Evolutionary conservation across 306 rosid genomes (phyloP).

Genomic region (Citrullus colocynthis): DNA sequence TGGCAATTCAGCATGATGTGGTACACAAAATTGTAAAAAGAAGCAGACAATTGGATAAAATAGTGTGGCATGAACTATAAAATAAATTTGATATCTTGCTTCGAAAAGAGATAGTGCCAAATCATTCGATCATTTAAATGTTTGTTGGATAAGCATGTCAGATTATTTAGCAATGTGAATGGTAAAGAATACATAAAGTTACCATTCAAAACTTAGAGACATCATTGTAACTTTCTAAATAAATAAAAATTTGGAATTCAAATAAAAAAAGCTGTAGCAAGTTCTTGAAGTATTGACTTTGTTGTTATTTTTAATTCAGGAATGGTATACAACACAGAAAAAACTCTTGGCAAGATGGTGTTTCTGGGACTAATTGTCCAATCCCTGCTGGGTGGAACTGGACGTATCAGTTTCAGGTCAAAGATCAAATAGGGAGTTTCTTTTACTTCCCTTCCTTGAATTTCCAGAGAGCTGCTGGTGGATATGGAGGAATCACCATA

Average conservation of each 20-base stretch:
- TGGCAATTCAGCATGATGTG: background rate
- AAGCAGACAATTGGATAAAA: background rate
- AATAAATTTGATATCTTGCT: background rate
- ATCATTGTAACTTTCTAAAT: background rate
- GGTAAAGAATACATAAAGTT: background rate
- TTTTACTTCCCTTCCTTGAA: conserved; percentile 79
- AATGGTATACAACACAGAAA: conserved; percentile 74
- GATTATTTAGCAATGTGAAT: background rate
- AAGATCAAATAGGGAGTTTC: conserved; percentile 96
- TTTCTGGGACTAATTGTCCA: conserved; percentile 91
- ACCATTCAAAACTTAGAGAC: background rate
- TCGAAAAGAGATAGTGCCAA: background rate
- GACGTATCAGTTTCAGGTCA: conserved; percentile 89
- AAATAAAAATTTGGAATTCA: background rate
- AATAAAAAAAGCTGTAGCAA: background rate
- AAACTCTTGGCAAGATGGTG: conserved; percentile 95
- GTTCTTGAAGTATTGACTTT: background rate
- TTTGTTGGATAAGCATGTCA: background rate
- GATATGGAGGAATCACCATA: conserved; percentile 73
- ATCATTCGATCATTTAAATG: background rate
- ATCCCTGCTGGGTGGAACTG: conserved; percentile 96
- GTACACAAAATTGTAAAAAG: background rate
- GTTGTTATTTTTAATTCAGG: conserved; percentile 36
- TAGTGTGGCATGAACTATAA: background rate
- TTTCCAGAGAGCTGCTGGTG: conserved; percentile 90